Evolutionary conservation across 2,329 filamentous ascomycete genomes (phyloP), one percentile per base, ranked within the genome.

Genomic region (Raffaelea deltoideospora): DNA sequence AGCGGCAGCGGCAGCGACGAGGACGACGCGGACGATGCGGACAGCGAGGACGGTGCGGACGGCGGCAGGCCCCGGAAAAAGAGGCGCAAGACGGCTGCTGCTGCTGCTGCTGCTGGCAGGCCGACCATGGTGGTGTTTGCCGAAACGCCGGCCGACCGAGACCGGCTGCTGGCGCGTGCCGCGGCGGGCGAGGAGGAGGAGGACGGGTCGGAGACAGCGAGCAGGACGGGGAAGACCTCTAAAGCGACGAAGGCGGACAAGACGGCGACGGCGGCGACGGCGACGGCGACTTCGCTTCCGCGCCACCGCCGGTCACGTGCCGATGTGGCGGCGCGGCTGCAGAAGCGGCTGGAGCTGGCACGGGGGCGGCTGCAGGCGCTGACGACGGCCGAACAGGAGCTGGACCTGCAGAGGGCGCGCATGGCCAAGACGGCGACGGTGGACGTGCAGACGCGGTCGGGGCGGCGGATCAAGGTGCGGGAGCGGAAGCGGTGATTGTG

Each of bases 351-450:
- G 17, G 60, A 61, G 36, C 55, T 51, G 17, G 64, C 69, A 6
- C 63, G 60, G 44, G 65, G 68, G 54, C 69, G 73, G 53, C 57
- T 76, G 43, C 61, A 61, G 48, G 59, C 60, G 2, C 55, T 79
- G 21, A 58, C 63, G n/a, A 58, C 64, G 18, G 67, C 72, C 19
- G 74, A 79, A 53, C 55, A 61, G 28, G 58, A 66, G 45, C 58
- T 79, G 20, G 72, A 73, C 42, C 41, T 72, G 37, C 71, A 77
- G 53, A 61, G 67, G 41, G 68, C 71, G 15, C 70, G 67, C 51
- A 78, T 77, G 72, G 71, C 70, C 26, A 79, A 79, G 60, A 75
- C 72, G 45, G 60, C 67, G 9, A 77, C 72, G 2, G 64, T 67
- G 6, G 70, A 69, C 27, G 70, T 71, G 13, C 49, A 62, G n/a